Conservation (phyloP, 2,329 filamentous ascomycete genomes). For the Colletotrichum sp. region DNA sequence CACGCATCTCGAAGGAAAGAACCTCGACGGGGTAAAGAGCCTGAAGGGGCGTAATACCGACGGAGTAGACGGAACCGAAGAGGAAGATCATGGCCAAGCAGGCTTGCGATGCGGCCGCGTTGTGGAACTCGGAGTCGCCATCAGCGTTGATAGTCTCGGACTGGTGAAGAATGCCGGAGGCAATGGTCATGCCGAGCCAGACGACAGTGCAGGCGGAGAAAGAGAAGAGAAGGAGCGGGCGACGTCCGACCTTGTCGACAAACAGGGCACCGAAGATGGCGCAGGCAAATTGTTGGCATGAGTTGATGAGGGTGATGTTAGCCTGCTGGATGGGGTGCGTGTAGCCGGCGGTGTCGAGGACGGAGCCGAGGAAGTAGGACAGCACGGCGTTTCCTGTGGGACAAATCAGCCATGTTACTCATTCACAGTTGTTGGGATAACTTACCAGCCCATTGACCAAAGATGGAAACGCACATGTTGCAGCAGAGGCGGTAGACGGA, state of each 20-base stretch:
- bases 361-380: conserved; percentile 36
- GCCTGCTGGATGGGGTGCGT: conserved; percentile 40
- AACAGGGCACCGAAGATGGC: conserved; percentile 54
- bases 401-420: no score
- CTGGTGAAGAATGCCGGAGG: conserved; percentile 40
- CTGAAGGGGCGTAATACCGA: conserved; percentile 40
- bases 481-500: conserved; percentile 48
- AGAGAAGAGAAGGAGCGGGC: conserved; percentile 56
- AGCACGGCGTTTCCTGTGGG: conserved; percentile 29
- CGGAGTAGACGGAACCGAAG: conserved; percentile 56
- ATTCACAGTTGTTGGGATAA: no score
- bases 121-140: conserved; percentile 30
- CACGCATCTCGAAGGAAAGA: conserved; percentile 52
- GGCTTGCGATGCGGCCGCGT: conserved; percentile 45
- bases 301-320: conserved; percentile 58
- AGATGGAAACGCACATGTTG: conserved; percentile 45
- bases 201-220: conserved; percentile 52
- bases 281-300: conserved; percentile 53
- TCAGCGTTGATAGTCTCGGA: conserved; percentile 31
- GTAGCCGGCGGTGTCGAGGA: conserved; percentile 57
- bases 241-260: conserved; percentile 55
- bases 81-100: conserved; percentile 59
- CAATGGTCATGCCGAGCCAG: conserved; percentile 56
- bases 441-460: conserved; percentile 51
- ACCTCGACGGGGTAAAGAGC: conserved; percentile 51